Base-by-base conservation (phyloP, 441 rosid genomes). In the Euphorbia celastroides region DNA sequence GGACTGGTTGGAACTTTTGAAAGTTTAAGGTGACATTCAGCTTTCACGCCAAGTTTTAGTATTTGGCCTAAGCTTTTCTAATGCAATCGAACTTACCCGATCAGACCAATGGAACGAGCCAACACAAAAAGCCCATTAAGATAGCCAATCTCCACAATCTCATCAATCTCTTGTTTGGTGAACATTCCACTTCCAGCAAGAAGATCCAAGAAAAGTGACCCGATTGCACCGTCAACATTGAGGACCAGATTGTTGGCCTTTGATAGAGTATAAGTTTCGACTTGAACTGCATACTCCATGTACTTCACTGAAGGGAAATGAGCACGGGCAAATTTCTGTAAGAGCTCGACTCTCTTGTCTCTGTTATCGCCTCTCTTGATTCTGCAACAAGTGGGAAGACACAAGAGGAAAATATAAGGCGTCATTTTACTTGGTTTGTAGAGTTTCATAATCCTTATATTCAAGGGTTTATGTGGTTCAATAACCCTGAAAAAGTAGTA, bases 311-410 rank as follows among this genome's bases (percentile, higher is more conserved):
- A 75, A 31, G 97, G 97, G 82, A 93, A 93, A 72, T 90, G 78
- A 2, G 98, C 83, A 64, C 88, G 87, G 3, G 95, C 98, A 63
- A 88, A 88, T 68, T 34, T 74, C 73, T 93, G 98, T 51, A 89
- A 87, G 64, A 90, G 86, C 83, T 88, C 96, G 23, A 93, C 98
- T 79, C 98, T 90, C 76, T 90, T 79, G 77, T 93, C 98, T 70
- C 95, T 83, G 84, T 88, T 93, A 83, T 93, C 98, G 31, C 96
- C 90, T 67, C 97, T 87, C 92, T 90, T 93, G 75, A 93, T 86
- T 88, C 98, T 93, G 69, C 85, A 20, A 25, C 3, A 9, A 48
- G 54, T 1, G 54, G 3, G 1, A 17, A 27, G 11, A 72, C 66
- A 67, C 31, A 27, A 20, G 38, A 72, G 20, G 25, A 72, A 50